These are phyloP conservation scores for Friedmanniomyces simplex DNA, from an alignment of 495 filamentous ascomycete genomes.

Conservation along the genomic window DNA sequence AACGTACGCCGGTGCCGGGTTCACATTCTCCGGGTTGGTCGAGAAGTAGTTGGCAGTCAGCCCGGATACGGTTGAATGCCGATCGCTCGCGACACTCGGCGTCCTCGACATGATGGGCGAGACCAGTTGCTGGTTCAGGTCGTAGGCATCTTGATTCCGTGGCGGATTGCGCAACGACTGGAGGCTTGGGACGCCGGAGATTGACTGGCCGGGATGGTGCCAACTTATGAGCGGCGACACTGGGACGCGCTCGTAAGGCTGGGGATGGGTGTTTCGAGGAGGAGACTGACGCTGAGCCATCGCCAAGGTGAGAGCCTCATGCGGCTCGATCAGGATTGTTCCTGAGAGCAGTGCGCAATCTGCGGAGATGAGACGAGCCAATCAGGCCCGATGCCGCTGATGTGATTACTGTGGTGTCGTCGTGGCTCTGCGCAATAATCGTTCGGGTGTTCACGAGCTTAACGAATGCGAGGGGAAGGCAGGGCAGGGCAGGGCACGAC, in stretches of 20 bases:
- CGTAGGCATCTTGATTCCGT: conserved; percentile 1
- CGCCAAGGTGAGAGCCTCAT: background rate
- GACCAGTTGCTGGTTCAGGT: conserved; percentile 4
- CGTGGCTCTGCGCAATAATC: background rate
- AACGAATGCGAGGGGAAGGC: background rate
- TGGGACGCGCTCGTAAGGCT: background rate
- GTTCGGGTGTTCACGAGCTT: background rate
- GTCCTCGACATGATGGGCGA: conserved; percentile 13
- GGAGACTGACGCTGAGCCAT: background rate
- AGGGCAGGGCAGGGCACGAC: background rate
- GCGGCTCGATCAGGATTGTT: background rate
- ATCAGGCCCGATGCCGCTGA: background rate
- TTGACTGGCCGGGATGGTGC: background rate
- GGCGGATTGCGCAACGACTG: background rate
- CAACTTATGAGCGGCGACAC: background rate
- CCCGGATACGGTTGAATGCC: conserved; percentile 2
- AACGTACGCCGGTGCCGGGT: conserved; percentile 79
- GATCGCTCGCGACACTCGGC: conserved; percentile 12
- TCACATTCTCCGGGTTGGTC: conserved; percentile 51
- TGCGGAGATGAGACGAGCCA: background rate
- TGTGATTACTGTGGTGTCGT: background rate
- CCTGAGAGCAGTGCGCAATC: background rate
- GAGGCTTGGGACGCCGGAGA: background rate
- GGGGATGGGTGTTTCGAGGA: background rate
- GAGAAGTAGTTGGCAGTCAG: conserved; percentile 10